These are phyloP conservation scores for Mucor velutinosus DNA, from an alignment of 371 early-diverging fungal species.

Conservation along the genomic window DNA sequence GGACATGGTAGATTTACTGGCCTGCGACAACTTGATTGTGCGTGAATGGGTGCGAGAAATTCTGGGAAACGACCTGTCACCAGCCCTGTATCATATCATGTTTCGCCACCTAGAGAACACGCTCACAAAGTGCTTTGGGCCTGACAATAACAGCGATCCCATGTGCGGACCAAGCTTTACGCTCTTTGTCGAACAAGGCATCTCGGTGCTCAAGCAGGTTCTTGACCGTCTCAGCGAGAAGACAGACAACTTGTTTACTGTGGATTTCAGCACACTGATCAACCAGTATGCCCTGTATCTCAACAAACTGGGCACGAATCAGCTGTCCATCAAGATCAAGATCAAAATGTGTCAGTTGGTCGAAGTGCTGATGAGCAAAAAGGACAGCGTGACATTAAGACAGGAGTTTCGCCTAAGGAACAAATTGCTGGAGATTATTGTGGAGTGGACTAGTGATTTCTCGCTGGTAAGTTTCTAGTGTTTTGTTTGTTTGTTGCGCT, in stretches of 20 bases:
- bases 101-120: constrained; percentile 72
- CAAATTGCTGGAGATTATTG: constrained; percentile 72
- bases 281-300: constrained; percentile 77
- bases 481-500: neutral
- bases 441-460: constrained; percentile 87
- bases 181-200: constrained; percentile 83
- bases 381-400: constrained; percentile 71
- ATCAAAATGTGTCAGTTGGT: constrained; percentile 82
- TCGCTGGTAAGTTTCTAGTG: constrained; percentile 33
- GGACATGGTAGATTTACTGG: constrained; percentile 81
- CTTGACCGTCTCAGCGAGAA: constrained; percentile 73
- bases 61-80: constrained; percentile 80
- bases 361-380: constrained; percentile 76
- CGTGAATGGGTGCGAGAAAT: constrained; percentile 87
- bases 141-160: constrained; percentile 60
- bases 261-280: constrained; percentile 79
- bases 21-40: constrained; percentile 78
- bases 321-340: constrained; percentile 68
- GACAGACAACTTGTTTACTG: constrained; percentile 61
- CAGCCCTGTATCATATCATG: constrained; percentile 75
- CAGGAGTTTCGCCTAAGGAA: constrained; percentile 86
- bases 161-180: constrained; percentile 75
- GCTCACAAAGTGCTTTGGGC: constrained; percentile 69
- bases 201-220: constrained; percentile 77
- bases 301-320: constrained; percentile 61